Evolutionary conservation across 129 eudicot genomes (phyloP).

Genomic region (Helichrysum umbraculigerum): DNA sequence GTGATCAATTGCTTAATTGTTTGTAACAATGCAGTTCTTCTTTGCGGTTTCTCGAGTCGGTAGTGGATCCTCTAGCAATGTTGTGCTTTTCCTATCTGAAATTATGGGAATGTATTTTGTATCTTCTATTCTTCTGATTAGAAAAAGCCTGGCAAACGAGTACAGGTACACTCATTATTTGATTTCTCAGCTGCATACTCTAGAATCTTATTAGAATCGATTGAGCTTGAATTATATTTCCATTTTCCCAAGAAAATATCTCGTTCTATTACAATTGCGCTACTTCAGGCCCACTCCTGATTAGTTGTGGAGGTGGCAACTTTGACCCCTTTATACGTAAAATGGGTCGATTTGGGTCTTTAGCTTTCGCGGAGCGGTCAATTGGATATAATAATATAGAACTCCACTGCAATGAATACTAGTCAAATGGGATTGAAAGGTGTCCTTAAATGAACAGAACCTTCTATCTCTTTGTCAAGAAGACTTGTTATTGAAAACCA

Average conservation of each 20-base stretch:
- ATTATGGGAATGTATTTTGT: conserved; percentile 99
- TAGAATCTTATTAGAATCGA: conserved; percentile 1
- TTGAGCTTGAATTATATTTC: background rate
- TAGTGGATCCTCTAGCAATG: conserved; percentile 98
- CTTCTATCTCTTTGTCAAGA: no score
- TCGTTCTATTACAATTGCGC: background rate
- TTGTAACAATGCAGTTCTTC: conserved; percentile 70
- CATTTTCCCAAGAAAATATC: background rate
- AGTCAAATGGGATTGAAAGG: no score
- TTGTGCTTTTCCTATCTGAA: conserved; percentile 94
- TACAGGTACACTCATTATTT: conserved; percentile 57
- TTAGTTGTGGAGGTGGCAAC: no score
- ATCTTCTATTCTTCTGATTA: conserved; percentile 84
- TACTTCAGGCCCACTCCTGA: no score
- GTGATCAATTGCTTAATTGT: background rate
- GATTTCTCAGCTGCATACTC: background rate
- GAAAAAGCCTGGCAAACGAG: conserved; percentile 94
- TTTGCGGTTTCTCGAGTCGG: conserved; percentile 99
- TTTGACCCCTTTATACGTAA: no score
- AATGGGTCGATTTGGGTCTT: no score
- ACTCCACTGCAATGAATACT: no score
- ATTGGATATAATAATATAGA: no score
- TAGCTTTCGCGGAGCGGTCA: no score
- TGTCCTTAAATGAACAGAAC: no score
- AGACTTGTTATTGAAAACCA: no score